phyloP scores from a whole-genome alignment of 2,329 filamentous ascomycete genomes.

The Fusarium tuaranense region DNA sequence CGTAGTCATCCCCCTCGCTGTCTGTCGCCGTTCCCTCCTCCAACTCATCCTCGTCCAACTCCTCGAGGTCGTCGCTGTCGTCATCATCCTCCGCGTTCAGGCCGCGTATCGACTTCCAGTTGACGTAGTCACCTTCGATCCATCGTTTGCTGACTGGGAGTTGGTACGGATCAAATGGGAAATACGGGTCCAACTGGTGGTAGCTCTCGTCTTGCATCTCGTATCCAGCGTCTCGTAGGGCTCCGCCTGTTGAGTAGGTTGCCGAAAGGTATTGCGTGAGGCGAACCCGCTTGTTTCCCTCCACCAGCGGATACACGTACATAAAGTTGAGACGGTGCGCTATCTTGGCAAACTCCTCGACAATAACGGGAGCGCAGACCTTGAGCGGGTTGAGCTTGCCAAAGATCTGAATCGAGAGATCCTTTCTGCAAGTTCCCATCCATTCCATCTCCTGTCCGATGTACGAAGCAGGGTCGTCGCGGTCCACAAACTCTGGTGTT shows the following conservation, averaged over 20 bases:
- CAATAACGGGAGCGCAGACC: constrained; percentile 91
- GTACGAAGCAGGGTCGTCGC: constrained; percentile 70
- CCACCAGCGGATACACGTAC: constrained; percentile 89
- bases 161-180: constrained; percentile 97
- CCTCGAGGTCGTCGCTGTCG: constrained; percentile 65
- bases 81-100: constrained; percentile 70
- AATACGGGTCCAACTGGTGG: constrained; percentile 92
- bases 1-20: constrained; percentile 57
- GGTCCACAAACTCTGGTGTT: constrained; percentile 70
- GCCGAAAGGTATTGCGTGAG: constrained; percentile 76
- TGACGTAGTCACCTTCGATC: constrained; percentile 86
- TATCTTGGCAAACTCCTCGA: constrained; percentile 90
- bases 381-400: constrained; percentile 94
- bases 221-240: constrained; percentile 61
- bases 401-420: constrained; percentile 82
- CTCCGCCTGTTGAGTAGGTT: constrained; percentile 66
- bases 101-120: constrained; percentile 81
- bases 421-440: constrained; percentile 79
- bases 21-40: constrained; percentile 66
- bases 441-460: constrained; percentile 81
- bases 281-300: constrained; percentile 91
- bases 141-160: constrained; percentile 88
- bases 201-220: constrained; percentile 76
- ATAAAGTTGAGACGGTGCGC: constrained; percentile 87
- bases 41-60: constrained; percentile 58